These are phyloP conservation scores for Cyamopsis tetragonoloba DNA, from an alignment of 306 rosid species.

Conservation along the genomic window DNA sequence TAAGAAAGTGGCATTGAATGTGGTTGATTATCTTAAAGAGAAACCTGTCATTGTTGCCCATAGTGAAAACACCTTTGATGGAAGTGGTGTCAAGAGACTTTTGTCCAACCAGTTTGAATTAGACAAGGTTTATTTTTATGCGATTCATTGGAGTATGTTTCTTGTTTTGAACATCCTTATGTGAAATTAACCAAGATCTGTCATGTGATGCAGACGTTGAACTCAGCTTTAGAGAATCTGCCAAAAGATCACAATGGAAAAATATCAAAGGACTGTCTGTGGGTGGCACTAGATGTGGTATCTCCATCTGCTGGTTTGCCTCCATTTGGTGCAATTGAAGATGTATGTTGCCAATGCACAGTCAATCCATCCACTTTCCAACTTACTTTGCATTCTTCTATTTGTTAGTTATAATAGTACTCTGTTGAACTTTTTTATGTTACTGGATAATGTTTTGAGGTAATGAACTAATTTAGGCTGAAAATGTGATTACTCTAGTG, in stretches of 20 bases:
- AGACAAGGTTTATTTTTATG: constrained; percentile 64
- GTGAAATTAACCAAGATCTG: not conserved
- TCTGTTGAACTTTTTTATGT: not conserved
- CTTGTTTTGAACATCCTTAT: not conserved
- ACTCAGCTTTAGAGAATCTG: constrained; percentile 52
- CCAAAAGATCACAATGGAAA: constrained; percentile 75
- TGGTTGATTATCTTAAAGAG: constrained; percentile 29
- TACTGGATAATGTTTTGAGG: not conserved
- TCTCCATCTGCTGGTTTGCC: constrained; percentile 86
- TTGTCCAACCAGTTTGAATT: constrained; percentile 86
- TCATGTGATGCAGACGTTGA: constrained; percentile 52
- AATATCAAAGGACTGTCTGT: constrained; percentile 59
- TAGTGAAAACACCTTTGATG: constrained; percentile 88
- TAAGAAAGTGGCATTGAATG: constrained; percentile 53
- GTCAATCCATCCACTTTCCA: not conserved
- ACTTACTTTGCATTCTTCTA: not conserved
- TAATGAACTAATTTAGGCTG: not conserved
- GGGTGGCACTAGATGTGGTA: constrained; percentile 55
- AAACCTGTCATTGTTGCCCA: constrained; percentile 65
- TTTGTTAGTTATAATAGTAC: not conserved
- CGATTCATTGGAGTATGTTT: not conserved
- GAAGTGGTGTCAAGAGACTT: constrained; percentile 66
- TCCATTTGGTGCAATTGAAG: constrained; percentile 74
- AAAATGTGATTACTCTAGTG: not conserved
- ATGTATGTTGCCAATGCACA: constrained; percentile 45